Evolutionary conservation across 768 basidiomycete genomes (phyloP).

Genomic region (Suillus americanus): DNA sequence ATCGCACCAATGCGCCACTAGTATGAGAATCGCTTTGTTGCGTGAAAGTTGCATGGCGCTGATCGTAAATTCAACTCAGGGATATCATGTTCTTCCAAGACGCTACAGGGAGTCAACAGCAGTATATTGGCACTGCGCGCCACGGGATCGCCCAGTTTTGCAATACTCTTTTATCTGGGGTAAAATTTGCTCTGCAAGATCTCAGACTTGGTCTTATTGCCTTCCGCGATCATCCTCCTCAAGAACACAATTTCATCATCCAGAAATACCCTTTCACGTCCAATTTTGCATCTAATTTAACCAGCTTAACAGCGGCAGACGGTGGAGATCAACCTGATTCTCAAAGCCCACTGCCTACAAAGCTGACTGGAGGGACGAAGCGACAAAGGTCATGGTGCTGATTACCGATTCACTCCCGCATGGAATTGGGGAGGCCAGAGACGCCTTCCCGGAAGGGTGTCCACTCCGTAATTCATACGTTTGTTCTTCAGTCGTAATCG

Average conservation of each 20-base stretch:
- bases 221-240: not conserved
- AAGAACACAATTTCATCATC: not conserved
- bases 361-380: not conserved
- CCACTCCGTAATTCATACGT: not conserved
- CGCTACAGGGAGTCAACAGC: not conserved
- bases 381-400: not conserved
- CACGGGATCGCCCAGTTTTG: not conserved
- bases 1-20: not conserved
- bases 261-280: not conserved
- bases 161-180: not conserved
- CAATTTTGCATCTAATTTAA: not conserved
- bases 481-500: too few species aligned
- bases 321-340: not conserved
- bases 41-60: not conserved
- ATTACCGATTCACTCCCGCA: not conserved
- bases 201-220: not conserved
- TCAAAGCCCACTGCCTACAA: not conserved
- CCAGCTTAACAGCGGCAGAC: not conserved
- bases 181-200: not conserved
- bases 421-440: not conserved
- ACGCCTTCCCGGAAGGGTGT: not conserved
- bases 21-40: not conserved
- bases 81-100: not conserved
- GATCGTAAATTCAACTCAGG: not conserved
- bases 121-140: not conserved